These are phyloP conservation scores for Candida quercuum DNA, from an alignment of 805 yeast genomes.

Conservation along the genomic window DNA sequence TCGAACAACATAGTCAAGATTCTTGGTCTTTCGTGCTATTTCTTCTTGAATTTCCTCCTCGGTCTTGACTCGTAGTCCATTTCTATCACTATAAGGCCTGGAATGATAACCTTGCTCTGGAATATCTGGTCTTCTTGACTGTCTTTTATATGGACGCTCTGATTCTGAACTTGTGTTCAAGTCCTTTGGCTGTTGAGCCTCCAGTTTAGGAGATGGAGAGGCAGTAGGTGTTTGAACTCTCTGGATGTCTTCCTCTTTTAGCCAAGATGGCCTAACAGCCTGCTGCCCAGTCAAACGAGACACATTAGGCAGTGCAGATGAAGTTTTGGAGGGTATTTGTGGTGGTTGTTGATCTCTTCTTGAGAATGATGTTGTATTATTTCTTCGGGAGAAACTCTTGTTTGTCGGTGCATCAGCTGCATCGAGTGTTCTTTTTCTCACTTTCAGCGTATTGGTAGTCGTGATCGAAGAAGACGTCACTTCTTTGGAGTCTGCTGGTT, in stretches of 20 bases:
- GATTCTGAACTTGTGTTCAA: no score
- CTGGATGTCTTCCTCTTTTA: conserved; percentile 9
- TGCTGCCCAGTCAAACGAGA: no score
- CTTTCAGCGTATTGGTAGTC: conserved; percentile 5
- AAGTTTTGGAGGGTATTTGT: not conserved
- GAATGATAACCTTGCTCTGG: not conserved
- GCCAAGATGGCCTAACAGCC: conserved; percentile 10
- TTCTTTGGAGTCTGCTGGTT: no score
- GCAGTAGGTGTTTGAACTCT: not conserved
- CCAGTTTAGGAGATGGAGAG: not conserved
- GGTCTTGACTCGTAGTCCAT: conserved; percentile 14
- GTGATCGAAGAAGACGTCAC: no score
- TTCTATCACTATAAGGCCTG: conserved; percentile 2
- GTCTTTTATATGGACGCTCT: not conserved
- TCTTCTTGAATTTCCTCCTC: conserved; percentile 15
- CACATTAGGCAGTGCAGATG: not conserved
- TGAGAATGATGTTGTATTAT: no score
- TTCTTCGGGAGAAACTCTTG: conserved; percentile 3
- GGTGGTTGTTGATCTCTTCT: no score
- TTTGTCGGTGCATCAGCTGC: not conserved
- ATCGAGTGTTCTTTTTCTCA: conserved; percentile 13
- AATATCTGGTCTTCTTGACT: not conserved
- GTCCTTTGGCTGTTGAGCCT: conserved; percentile 8
- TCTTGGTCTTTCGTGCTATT: conserved; percentile 26
- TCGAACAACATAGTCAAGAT: conserved; percentile 60